These are phyloP conservation scores for Cynara cardunculus DNA, from an alignment of 129 eudicot genomes.

Conservation along the genomic window DNA sequence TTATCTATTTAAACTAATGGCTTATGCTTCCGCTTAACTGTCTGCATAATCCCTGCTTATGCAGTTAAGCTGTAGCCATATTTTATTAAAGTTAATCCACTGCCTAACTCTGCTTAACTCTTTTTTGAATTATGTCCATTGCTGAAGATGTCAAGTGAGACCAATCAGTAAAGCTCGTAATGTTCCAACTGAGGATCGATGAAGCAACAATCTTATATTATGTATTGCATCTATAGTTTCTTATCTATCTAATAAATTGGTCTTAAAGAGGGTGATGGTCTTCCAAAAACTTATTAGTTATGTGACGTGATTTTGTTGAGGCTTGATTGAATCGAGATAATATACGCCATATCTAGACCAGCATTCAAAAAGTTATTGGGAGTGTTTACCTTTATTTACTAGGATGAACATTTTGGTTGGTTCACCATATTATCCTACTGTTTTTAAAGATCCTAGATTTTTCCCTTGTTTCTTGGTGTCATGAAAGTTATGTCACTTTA, in stretches of 20 bases:
- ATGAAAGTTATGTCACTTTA: no score
- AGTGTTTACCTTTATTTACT: neutral
- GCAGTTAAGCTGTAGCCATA: neutral
- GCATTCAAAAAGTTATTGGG: neutral
- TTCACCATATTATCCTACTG: neutral
- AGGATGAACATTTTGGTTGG: neutral
- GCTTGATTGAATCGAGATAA: neutral
- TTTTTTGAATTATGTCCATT: neutral
- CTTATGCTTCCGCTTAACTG: neutral
- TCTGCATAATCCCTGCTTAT: neutral
- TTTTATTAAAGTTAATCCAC: neutral
- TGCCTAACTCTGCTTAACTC: neutral
- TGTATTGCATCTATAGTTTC: neutral
- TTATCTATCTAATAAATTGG: neutral
- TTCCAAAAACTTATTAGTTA: neutral
- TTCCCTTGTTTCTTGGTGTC: neutral
- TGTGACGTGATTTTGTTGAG: neutral
- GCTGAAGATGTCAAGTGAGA: neutral
- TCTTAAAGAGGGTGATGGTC: neutral
- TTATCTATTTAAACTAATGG: neutral
- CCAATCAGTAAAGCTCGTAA: neutral
- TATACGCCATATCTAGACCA: neutral
- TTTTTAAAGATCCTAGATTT: neutral
- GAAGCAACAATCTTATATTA: neutral
- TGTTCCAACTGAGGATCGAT: neutral